phyloP scores from a whole-genome alignment of 2,329 filamentous ascomycete species.

The Corinectria fuckeliana region DNA sequence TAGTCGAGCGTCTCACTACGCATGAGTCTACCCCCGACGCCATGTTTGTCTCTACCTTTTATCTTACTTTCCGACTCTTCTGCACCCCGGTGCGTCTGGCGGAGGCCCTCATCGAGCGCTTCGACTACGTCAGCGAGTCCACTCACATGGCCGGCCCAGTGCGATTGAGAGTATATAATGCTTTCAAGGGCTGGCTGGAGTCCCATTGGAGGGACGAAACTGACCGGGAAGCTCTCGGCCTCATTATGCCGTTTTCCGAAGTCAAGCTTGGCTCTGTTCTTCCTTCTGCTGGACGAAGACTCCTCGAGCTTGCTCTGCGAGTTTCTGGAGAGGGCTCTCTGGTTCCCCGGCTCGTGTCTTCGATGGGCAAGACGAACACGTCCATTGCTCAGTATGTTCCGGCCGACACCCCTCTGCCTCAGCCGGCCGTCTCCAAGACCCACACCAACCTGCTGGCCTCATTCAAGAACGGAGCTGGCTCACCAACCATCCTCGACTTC shows the following conservation, averaged over 20 bases:
- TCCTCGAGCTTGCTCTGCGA: conserved; percentile 80
- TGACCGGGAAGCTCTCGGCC: conserved; percentile 75
- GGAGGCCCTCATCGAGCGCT: conserved; percentile 84
- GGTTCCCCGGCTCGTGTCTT: conserved; percentile 82
- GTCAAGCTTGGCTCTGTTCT: conserved; percentile 71
- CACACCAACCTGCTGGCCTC: conserved; percentile 75
- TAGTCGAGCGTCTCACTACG: conserved; percentile 93
- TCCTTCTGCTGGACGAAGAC: conserved; percentile 79
- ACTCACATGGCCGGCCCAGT: conserved; percentile 78
- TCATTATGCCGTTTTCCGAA: conserved; percentile 82
- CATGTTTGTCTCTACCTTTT: conserved; percentile 92
- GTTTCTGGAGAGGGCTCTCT: conserved; percentile 77
- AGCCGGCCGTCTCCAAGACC: conserved; percentile 74
- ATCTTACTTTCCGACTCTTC: conserved; percentile 94
- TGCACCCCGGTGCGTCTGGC: conserved; percentile 81
- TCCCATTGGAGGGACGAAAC: conserved; percentile 89
- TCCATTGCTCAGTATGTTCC: conserved; percentile 74
- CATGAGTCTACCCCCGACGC: conserved; percentile 92
- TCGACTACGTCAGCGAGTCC: conserved; percentile 86
- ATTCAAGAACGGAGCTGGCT: conserved; percentile 75
- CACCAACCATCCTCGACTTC: conserved; percentile 83
- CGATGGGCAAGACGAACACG: conserved; percentile 86
- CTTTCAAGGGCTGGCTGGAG: conserved; percentile 97
- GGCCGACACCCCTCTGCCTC: conserved; percentile 74
- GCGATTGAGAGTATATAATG: conserved; percentile 89